Percentiles rank a stretch among this genome's conserved stretches.
Conservation (phyloP, 345 rosid genomes). For the Rhizophora apiculata region DNA sequence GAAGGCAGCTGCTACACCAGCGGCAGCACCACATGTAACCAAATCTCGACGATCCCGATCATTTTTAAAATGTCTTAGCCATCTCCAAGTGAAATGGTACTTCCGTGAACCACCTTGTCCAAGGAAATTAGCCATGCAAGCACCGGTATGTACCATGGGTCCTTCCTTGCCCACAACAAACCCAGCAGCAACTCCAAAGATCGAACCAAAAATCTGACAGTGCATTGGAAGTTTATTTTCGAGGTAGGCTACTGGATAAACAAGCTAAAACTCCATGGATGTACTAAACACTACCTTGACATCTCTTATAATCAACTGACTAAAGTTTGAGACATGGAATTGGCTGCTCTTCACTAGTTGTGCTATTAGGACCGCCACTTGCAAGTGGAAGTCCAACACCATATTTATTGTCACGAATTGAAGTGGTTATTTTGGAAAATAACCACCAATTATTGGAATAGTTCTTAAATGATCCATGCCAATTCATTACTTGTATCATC, state of each 20-base stretch:
- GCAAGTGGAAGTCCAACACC: too few species aligned
- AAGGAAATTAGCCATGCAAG: constrained; percentile 86
- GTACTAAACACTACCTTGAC: too few species aligned
- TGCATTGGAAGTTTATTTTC: neutral
- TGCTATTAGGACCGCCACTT: too few species aligned
- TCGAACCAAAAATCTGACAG: constrained; percentile 83
- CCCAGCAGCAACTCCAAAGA: constrained; percentile 89
- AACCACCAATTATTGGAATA: neutral
- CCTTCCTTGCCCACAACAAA: constrained; percentile 96
- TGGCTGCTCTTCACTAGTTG: too few species aligned
- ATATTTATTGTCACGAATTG: too few species aligned
- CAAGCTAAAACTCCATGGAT: too few species aligned
- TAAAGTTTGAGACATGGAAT: too few species aligned
- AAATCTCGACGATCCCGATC: constrained; percentile 86
- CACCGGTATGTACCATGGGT: constrained; percentile 97
- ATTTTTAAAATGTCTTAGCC: constrained; percentile 89
- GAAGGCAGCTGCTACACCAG: constrained; percentile 98
- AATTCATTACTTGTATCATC: neutral
- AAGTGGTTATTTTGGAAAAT: too few species aligned
- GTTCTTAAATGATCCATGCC: neutral
- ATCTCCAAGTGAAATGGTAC: constrained; percentile 81
- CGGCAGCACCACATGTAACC: constrained; percentile 94
- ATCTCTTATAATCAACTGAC: too few species aligned
- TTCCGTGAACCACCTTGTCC: constrained; percentile 95
- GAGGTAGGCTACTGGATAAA: neutral